phyloP scores from a whole-genome alignment of 2,329 filamentous ascomycete species.

The Pseudocercospora fuligena region DNA sequence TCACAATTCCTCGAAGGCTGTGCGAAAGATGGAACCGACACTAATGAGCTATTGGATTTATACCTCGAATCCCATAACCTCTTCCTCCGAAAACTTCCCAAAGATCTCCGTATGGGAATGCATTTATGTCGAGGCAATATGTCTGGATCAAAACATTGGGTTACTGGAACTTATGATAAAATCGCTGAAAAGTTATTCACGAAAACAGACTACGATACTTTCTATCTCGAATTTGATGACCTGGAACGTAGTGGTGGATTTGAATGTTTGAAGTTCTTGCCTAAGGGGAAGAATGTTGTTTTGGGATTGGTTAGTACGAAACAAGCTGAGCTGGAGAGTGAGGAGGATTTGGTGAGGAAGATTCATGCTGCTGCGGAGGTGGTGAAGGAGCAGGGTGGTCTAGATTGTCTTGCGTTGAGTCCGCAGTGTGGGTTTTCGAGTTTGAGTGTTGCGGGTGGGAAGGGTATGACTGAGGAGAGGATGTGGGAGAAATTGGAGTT shows the following conservation, averaged over 20 bases:
- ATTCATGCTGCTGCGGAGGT: slow-evolving; percentile 35
- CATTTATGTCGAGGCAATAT: slow-evolving; percentile 38
- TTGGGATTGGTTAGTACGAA: slow-evolving; percentile 41
- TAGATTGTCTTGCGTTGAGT: slow-evolving; percentile 37
- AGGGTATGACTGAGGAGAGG: slow-evolving; percentile 38
- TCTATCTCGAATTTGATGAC: slow-evolving; percentile 41
- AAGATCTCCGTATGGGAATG: slow-evolving; percentile 33
- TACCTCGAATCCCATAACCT: slow-evolving; percentile 33
- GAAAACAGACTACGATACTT: slow-evolving; percentile 34
- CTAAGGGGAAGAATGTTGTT: slow-evolving; percentile 41
- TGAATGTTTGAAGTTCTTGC: slow-evolving; percentile 37
- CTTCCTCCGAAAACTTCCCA: slow-evolving; percentile 23
- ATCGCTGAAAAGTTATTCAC: slow-evolving; percentile 39
- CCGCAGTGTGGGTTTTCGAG: slow-evolving; percentile 42
- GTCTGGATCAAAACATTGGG: slow-evolving; percentile 28
- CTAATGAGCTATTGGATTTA: slow-evolving; percentile 30
- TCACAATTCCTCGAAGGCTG: slow-evolving; percentile 32
- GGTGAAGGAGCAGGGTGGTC: slow-evolving; percentile 37
- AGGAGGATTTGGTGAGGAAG: slow-evolving; percentile 30
- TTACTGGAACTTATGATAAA: slow-evolving; percentile 34
- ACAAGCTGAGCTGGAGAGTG: slow-evolving; percentile 36
- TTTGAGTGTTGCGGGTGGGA: slow-evolving; percentile 35
- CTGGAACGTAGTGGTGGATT: slow-evolving; percentile 39
- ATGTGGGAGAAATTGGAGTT: slow-evolving; percentile 41
- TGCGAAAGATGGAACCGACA: slow-evolving; percentile 29